Evolutionary conservation across 768 basidiomycete species (phyloP).

Genomic region (Leccinum variicolor): DNA sequence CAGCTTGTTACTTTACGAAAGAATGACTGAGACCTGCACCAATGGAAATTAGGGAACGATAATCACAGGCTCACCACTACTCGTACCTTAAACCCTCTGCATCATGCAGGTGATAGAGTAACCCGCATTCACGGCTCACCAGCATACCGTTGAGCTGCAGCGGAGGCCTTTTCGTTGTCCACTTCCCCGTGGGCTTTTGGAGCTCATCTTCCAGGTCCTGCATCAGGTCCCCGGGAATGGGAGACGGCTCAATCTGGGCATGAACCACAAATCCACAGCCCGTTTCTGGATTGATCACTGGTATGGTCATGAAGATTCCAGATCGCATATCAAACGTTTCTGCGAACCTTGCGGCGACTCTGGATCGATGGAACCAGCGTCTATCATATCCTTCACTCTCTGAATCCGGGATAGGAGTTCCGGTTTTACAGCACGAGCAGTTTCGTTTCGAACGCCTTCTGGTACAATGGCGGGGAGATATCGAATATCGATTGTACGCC

Average conservation of each 20-base stretch:
- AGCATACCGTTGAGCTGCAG: constrained; percentile 61
- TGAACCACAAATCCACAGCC: constrained; percentile 65
- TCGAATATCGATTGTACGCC: constrained; percentile 62
- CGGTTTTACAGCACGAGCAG: constrained; percentile 53
- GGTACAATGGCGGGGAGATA: constrained; percentile 67
- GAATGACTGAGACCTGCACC: constrained; percentile 52
- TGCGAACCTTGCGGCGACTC: constrained; percentile 38
- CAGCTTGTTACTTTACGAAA: constrained; percentile 74
- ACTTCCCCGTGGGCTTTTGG: constrained; percentile 68
- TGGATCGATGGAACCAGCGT: constrained; percentile 59
- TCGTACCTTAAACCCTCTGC: constrained; percentile 67
- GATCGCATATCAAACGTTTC: neutral
- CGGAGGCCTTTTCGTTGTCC: constrained; percentile 54
- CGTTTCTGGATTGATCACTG: constrained; percentile 47
- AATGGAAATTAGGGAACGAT: neutral
- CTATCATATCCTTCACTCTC: constrained; percentile 60
- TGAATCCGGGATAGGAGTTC: constrained; percentile 58
- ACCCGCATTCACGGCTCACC: constrained; percentile 77
- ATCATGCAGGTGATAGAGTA: constrained; percentile 63
- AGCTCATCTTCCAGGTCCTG: constrained; percentile 71
- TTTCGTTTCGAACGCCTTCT: constrained; percentile 49
- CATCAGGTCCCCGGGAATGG: constrained; percentile 54
- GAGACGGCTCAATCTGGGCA: constrained; percentile 57
- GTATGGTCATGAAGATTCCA: neutral
- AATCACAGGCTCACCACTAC: neutral